Base-by-base conservation (phyloP, 257 asterid species). In the Penstemon eatonii region DNA sequence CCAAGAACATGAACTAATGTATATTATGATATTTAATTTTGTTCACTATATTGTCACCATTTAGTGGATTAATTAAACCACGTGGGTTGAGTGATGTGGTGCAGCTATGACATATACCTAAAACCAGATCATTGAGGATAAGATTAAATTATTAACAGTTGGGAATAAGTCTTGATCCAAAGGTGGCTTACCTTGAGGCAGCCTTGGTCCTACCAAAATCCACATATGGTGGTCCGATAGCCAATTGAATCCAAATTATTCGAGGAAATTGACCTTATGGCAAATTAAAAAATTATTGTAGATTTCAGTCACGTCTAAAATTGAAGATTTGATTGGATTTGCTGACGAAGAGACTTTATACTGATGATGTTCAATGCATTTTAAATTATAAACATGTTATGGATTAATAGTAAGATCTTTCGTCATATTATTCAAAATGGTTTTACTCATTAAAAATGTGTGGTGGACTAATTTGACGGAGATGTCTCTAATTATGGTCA, bases 301-400 rank as follows among this genome's bases (percentile, higher is more conserved):
- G 62, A 60, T 44, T 59, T 38, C 6, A 54, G 65, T 46, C 52
- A 44, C 11, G 45, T 66, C 41, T 39, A 39, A 46, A 60, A 25
- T 58, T 46, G 67, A 73, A 67, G 75, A 77, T 63, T 37, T 58
- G 55, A 25, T 37, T 7, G 46, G 63, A 76, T 71, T 49, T 67
- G 41, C 15, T 60, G 81, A 65, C 63, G 51, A 5, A 25, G 33
- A 2, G 33, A 25, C 33, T 25, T 25, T 25, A 25, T 25, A 25
- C 2, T 1, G 33, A 25, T 25, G 33, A 25, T 25, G 33, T 25
- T 25, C 33, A 25, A 25, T 25, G 33, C 33, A 25, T 25, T 7
- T 43, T 15, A 15, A 15, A 15, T 15, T 15, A 15, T 15, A 15
- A 15, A 15, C 18, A 15, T 15, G 18, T 15, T 58, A 8, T 61